Conservation (phyloP, 2,329 filamentous ascomycete species). For the Aureobasidium sp. region DNA sequence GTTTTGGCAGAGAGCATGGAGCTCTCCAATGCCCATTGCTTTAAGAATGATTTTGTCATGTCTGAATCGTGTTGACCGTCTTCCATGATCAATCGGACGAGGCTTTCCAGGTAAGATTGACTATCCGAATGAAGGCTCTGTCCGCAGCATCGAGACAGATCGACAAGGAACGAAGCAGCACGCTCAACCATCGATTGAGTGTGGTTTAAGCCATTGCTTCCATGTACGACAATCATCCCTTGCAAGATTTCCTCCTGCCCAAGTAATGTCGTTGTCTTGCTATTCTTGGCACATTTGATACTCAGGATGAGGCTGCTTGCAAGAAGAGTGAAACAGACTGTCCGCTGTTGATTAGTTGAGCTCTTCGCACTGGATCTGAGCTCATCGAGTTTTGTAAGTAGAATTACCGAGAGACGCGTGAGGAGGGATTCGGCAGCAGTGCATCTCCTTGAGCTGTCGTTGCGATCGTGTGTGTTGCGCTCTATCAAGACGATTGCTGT, state of each 20-base stretch:
- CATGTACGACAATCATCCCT: not conserved
- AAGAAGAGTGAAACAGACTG: not conserved
- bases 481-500: slow-evolving; percentile 12
- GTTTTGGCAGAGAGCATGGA: slow-evolving; percentile 29
- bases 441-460: not conserved
- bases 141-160: slow-evolving; percentile 27
- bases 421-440: slow-evolving; percentile 5
- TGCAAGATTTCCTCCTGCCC: not conserved
- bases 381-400: not conserved
- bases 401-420: not conserved
- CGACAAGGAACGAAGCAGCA: slow-evolving; percentile 24
- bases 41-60: slow-evolving; percentile 19
- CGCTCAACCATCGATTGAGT: not conserved
- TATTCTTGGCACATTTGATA: not conserved
- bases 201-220: not conserved
- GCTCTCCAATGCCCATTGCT: slow-evolving; percentile 29
- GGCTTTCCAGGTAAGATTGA: slow-evolving; percentile 21
- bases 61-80: slow-evolving; percentile 21
- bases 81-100: slow-evolving; percentile 24
- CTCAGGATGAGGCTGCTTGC: slow-evolving; percentile 4
- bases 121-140: slow-evolving; percentile 26
- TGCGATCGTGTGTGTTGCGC: not conserved
- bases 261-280: not conserved
- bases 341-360: not conserved
- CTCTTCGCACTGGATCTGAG: not conserved